Conservation (phyloP, 805 yeast genomes). For the Cyberlindnera lachancei region DNA sequence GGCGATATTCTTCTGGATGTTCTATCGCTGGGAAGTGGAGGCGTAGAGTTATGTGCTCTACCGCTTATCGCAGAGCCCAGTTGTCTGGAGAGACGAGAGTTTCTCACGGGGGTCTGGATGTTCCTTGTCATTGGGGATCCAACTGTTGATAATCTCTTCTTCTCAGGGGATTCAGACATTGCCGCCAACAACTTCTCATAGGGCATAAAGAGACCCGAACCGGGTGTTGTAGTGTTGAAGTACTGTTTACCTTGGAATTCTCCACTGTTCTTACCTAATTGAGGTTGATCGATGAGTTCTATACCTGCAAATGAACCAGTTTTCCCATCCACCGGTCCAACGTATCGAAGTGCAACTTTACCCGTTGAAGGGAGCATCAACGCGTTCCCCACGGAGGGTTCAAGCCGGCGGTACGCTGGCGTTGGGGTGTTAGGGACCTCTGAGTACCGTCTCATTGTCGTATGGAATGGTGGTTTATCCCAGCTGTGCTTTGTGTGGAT, state of each 20-base stretch:
- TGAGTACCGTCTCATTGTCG: conserved; percentile 20
- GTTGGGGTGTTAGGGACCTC: conserved; percentile 21
- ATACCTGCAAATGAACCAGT: conserved; percentile 80
- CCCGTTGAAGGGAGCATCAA: conserved; percentile 59
- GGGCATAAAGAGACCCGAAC: conserved; percentile 70
- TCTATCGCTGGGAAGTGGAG: conserved; percentile 2
- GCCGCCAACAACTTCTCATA: conserved; percentile 31
- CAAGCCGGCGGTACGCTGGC: conserved; percentile 11
- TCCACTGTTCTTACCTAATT: conserved; percentile 83
- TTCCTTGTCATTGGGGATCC: conserved; percentile 3
- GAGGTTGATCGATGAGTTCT: conserved; percentile 57
- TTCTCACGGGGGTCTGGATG: no score
- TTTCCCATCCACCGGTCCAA: conserved; percentile 69
- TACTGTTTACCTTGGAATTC: conserved; percentile 63
- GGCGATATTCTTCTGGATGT: background rate
- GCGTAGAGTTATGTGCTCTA: conserved; percentile 6
- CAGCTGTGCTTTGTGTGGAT: no score
- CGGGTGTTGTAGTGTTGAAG: conserved; percentile 55
- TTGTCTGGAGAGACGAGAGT: background rate
- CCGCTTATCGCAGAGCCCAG: conserved; percentile 1
- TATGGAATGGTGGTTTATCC: no score
- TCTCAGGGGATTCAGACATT: background rate
- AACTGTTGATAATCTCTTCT: conserved; percentile 2
- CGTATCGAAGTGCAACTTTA: conserved; percentile 56
- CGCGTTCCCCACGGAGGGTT: conserved; percentile 13